A percentile compares a stretch with the other conserved stretches of the same genome.
Evolutionary conservation across 2,329 filamentous ascomycete genomes (phyloP).

Genomic region (Aspergillus amoenus): DNA sequence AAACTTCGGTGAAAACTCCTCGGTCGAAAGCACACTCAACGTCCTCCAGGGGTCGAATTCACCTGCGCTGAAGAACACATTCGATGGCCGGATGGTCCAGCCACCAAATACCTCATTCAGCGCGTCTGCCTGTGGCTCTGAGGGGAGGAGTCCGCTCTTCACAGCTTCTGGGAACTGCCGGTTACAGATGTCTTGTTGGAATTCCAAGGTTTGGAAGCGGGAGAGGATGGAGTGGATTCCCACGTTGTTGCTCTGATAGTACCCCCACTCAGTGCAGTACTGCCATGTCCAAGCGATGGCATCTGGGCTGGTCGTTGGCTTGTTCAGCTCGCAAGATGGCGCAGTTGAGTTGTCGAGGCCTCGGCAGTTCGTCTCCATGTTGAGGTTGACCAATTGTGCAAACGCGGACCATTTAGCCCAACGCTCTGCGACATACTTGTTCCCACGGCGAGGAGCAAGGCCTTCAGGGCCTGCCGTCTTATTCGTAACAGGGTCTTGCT

Average conservation of each 20-base stretch:
- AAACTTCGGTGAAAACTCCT: conserved; percentile 41
- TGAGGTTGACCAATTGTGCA: conserved; percentile 37
- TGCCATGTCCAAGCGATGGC: conserved; percentile 52
- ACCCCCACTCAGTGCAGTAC: conserved; percentile 55
- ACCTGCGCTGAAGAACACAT: conserved; percentile 51
- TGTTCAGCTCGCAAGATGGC: conserved; percentile 40
- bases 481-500: conserved; percentile 41
- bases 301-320: conserved; percentile 33
- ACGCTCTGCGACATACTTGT: conserved; percentile 40
- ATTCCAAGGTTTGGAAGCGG: conserved; percentile 46
- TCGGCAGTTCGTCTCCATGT: conserved; percentile 43
- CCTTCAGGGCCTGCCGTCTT: conserved; percentile 40
- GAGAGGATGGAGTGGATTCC: conserved; percentile 50
- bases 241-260: conserved; percentile 50
- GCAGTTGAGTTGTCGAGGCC: conserved; percentile 24
- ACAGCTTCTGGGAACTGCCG: conserved; percentile 49
- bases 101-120: conserved; percentile 50
- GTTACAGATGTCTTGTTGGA: conserved; percentile 48
- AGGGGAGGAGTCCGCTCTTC: conserved; percentile 41
- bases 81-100: conserved; percentile 53
- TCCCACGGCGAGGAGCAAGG: conserved; percentile 43
- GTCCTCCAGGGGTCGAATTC: conserved; percentile 56
- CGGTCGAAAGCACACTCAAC: conserved; percentile 44
- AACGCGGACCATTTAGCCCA: conserved; percentile 45
- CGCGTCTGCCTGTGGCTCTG: conserved; percentile 36